These are phyloP conservation scores for Phylloporus scabripes DNA, from an alignment of 768 basidiomycete genomes.

Conservation along the genomic window DNA sequence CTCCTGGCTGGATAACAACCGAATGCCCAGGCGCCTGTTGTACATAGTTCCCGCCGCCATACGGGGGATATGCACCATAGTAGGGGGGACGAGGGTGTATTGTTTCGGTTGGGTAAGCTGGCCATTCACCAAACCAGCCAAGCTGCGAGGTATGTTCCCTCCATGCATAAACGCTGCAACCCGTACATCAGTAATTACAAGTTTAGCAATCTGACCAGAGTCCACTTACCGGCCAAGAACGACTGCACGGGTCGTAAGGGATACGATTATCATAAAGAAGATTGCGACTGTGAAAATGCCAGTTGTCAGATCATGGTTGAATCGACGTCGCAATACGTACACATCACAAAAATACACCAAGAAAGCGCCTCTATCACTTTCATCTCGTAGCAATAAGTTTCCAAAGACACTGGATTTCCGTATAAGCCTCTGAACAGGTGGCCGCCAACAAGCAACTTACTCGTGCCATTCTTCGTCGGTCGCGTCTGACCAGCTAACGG, in stretches of 20 bases:
- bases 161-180: slow-evolving; percentile 29
- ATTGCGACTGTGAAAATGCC: slow-evolving; percentile 32
- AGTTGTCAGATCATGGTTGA: slow-evolving; percentile 1
- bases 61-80: slow-evolving; percentile 33
- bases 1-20: slow-evolving; percentile 61
- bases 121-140: slow-evolving; percentile 72
- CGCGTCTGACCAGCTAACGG: slow-evolving; percentile 37
- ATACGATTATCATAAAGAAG: slow-evolving; percentile 52
- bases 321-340: slow-evolving; percentile 28
- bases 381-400: slow-evolving; percentile 70
- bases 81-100: slow-evolving; percentile 21
- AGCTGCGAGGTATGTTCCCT: slow-evolving; percentile 45
- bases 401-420: slow-evolving; percentile 43
- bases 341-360: slow-evolving; percentile 61
- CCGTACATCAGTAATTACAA: not conserved
- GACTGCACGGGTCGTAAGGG: slow-evolving; percentile 43
- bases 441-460: slow-evolving; percentile 34
- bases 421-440: slow-evolving; percentile 3
- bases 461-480: slow-evolving; percentile 48
- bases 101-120: slow-evolving; percentile 43
- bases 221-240: slow-evolving; percentile 27
- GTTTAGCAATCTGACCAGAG: not conserved
- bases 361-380: slow-evolving; percentile 75
- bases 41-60: slow-evolving; percentile 34
- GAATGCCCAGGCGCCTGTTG: slow-evolving; percentile 56